Conservation (phyloP, 306 rosid genomes). For the Arachis hypogaea region DNA sequence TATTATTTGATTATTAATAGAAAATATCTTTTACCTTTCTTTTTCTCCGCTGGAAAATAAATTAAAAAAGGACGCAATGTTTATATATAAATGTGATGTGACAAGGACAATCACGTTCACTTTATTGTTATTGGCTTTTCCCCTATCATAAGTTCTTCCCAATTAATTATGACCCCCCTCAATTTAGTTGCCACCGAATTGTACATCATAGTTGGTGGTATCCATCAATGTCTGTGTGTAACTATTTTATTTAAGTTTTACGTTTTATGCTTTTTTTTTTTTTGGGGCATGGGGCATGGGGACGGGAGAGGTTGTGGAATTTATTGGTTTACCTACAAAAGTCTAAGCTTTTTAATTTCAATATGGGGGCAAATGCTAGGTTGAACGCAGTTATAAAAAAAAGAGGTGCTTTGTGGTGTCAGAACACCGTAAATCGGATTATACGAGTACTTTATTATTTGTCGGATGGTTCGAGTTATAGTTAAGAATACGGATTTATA, state of each 20-base stretch:
- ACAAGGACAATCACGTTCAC: neutral
- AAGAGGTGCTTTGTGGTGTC: too few species aligned
- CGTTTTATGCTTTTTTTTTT: too few species aligned
- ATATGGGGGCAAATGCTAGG: too few species aligned
- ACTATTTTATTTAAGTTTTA: neutral
- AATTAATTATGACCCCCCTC: neutral
- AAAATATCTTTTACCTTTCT: neutral
- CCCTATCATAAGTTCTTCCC: neutral
- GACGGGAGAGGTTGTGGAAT: too few species aligned
- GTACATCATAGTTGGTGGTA: slow-evolving; percentile 9
- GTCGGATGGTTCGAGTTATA: too few species aligned
- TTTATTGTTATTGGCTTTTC: neutral
- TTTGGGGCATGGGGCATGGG: too few species aligned
- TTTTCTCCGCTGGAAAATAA: neutral
- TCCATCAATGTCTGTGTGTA: neutral
- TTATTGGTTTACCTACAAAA: too few species aligned
- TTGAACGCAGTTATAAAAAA: too few species aligned
- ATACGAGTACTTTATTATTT: too few species aligned
- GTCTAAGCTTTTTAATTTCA: too few species aligned
- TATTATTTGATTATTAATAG: neutral
- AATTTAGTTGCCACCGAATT: neutral
- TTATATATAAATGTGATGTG: neutral
- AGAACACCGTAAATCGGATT: too few species aligned
- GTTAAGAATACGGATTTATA: too few species aligned
- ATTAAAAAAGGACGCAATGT: neutral